Base-by-base conservation (phyloP, 1,284 basidiomycete genomes). In the Xerocomus cyaneibrunnescens region DNA sequence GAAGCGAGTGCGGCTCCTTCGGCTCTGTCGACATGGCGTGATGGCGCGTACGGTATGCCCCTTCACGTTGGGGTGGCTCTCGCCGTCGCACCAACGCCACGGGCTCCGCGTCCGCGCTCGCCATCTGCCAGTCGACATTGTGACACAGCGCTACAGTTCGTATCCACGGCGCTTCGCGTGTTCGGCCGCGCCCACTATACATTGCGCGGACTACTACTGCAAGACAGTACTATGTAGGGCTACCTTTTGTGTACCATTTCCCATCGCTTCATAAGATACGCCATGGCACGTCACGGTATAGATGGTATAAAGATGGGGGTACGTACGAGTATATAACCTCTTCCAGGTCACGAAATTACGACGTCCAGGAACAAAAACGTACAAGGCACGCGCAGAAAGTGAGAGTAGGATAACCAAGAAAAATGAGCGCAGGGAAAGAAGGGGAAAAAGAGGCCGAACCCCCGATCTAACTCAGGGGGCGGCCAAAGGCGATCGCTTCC, bases 401-500 rank as follows among this genome's bases (percentile, higher is more conserved):
- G 2, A 32, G 7, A 22, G 6, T 7, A 19, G n/a, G 5, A n/a
- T n/a, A 40, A n/a, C 14, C 13, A 16, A n/a, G 16, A 12, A 27
- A 13, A 46, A 37, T 13, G 22, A 21, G 22, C 7, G 10, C 2
- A 27, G n/a, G 6, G 10, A 37, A 7, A 13, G 13, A 21, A 37
- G 22, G 34, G 10, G 22, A 22, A 38, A 39, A 16, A 22, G 22
- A 37, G 7, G 3, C 10, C 35, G 21, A 22, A 37, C 8, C 19
- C 35, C 25, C 14, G 30, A 44, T 25, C 19, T 25, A 32, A 25
- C 28, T 19, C 40, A 42, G 6, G 40, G 40, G 22, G 28, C 21
- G 6, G 16, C 39, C 17, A 21, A 32, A 31, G 51, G 51, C 16
- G 57, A 49, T 37, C 16, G 55, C 45, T 50, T 46, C 40, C 56